phyloP scores from a whole-genome alignment of 345 rosid genomes.

The Citrus glauca region DNA sequence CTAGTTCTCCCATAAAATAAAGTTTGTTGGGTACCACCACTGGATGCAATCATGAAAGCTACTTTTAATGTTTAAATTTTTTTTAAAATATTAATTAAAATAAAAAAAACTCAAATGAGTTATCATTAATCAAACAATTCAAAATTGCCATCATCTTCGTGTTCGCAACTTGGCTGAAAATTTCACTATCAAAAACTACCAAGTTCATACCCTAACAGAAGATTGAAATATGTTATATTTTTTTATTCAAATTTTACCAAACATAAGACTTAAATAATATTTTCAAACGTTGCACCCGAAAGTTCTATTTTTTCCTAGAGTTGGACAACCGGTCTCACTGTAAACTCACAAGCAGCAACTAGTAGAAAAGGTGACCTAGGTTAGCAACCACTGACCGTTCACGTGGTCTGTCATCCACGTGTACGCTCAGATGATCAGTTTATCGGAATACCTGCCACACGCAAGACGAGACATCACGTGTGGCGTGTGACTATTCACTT shows the following conservation, averaged over 20 bases:
- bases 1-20: not conserved
- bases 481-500: not conserved
- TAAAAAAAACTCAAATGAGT: not conserved
- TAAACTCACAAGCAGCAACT: not conserved
- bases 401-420: not conserved
- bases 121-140: too few species aligned
- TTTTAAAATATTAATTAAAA: not conserved
- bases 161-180: too few species aligned
- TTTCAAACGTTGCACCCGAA: too few species aligned
- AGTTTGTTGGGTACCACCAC: not conserved
- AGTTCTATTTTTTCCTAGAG: too few species aligned
- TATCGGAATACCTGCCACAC: not conserved
- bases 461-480: not conserved
- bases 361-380: not conserved
- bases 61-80: not conserved
- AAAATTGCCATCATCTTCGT: too few species aligned
- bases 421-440: not conserved
- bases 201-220: too few species aligned
- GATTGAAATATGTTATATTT: not conserved
- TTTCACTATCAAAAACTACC: not conserved
- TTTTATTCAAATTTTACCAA: too few species aligned
- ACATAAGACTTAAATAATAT: too few species aligned
- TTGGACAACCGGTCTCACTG: not conserved
- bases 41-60: not conserved
- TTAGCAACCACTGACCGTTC: constrained; percentile 10